A percentile compares a stretch with the other conserved stretches of the same genome.
These are phyloP conservation scores for Mayamaea pseudoterrestris DNA, from an alignment of 108 stramenopile genomes.

Conservation along the genomic window DNA sequence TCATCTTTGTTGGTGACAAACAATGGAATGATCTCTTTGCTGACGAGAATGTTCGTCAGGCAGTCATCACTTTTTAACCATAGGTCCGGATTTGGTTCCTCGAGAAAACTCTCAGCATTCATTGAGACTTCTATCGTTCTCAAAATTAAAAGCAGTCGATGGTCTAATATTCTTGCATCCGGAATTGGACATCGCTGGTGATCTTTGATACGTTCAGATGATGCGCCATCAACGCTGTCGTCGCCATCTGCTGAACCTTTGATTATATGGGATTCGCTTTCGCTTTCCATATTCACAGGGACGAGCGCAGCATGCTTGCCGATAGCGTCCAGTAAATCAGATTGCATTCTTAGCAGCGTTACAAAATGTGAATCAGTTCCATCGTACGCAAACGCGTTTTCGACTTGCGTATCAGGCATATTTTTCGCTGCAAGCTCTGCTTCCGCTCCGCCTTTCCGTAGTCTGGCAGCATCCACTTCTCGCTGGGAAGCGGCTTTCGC, in stretches of 20 bases:
- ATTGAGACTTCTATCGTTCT: conserved; percentile 33
- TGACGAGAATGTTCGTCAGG: conserved; percentile 8
- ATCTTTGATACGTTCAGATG: background rate
- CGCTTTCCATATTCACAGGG: background rate
- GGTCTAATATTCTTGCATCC: conserved; percentile 52
- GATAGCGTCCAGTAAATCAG: background rate
- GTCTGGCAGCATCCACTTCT: conserved; percentile 26
- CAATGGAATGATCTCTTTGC: conserved; percentile 2
- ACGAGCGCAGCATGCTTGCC: background rate
- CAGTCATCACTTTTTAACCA: conserved; percentile 16
- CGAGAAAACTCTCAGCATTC: background rate
- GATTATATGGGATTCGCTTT: too few relatives aligned
- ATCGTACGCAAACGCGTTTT: conserved; percentile 24
- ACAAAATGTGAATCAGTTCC: conserved; percentile 29
- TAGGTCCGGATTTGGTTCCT: conserved; percentile 4
- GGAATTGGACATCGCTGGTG: conserved; percentile 33
- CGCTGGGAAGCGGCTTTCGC: conserved; percentile 32
- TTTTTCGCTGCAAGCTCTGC: conserved; percentile 21
- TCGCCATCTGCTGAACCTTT: background rate
- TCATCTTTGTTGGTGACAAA: conserved; percentile 2
- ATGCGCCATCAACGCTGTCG: background rate
- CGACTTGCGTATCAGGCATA: conserved; percentile 19
- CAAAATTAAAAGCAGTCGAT: conserved; percentile 36
- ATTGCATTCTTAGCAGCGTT: conserved; percentile 15
- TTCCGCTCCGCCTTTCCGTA: conserved; percentile 28